Base-by-base conservation (phyloP, 306 rosid genomes). In the Lotus japonicus region DNA sequence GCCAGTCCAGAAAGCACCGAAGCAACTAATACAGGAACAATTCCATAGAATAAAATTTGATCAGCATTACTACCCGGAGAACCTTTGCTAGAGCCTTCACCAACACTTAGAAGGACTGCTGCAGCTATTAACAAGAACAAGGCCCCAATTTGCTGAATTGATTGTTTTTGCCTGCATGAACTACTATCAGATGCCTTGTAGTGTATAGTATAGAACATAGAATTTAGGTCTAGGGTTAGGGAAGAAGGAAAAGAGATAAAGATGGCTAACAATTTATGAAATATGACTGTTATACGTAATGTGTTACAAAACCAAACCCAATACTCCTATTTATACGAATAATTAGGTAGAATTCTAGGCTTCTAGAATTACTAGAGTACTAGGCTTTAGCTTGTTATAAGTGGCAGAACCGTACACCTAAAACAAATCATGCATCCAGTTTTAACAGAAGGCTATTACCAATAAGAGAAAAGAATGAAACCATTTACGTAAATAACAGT, bases 1-100 rank as follows among this genome's bases (percentile, higher is more conserved):
- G 99, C 97, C 73, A 95, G 77, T 52, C 99, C 99, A 10, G 99
- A 94, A 64, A 94, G 99, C 51, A 95, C 84, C 41, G 99, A 95
- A 36, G 95, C 96, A 76, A 84, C 82, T 80, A 95, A 80, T 74
- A 95, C 89, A 9, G 99, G 99, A 76, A 95, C 26, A 70, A 95
- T 88, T 77, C 99, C 99, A 74, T 87, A 77, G 76, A 87, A 90
- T 68, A 88, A 77, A 79, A 79, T 79, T 70, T 85, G 92, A 79
- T 90, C 95, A n/a, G 92, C 19, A 71, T 77, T 83, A 61, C 72
- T 74, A 64, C 79, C 57, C 18, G 71, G 39, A 41, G 95, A 77
- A 58, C 85, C 88, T 79, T 88, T 90, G 44, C 83, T 78, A 60
- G 99, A 88, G 58, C 99, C 94, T 87, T 95, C 99, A 11, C 96